Conservation (phyloP, 768 basidiomycete species). For the Kwoniella mangroviensis region DNA sequence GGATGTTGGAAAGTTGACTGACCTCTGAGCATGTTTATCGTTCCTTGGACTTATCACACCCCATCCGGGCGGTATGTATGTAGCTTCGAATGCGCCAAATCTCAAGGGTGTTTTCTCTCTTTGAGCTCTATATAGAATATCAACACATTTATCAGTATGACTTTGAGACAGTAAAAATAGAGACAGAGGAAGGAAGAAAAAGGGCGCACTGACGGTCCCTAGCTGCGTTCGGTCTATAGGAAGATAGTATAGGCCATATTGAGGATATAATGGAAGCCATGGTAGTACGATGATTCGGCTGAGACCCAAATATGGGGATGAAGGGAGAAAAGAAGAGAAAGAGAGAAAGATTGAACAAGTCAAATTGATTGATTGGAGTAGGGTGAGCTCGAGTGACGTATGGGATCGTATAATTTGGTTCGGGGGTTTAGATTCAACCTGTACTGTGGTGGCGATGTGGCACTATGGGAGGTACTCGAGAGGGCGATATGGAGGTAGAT, state of each 20-base stretch:
- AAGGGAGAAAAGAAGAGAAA: slow-evolving; percentile 2
- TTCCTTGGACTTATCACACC: slow-evolving; percentile 46
- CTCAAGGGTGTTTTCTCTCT: slow-evolving; percentile 35
- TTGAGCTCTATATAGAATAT: slow-evolving; percentile 25
- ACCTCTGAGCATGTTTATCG: slow-evolving; percentile 55
- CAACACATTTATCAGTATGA: slow-evolving; percentile 5
- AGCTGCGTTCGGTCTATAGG: slow-evolving; percentile 46
- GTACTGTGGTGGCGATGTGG: slow-evolving; percentile 23
- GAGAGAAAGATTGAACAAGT: slow-evolving; percentile 1
- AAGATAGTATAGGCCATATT: slow-evolving; percentile 45
- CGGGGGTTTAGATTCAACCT: slow-evolving; percentile 3
- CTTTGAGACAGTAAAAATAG: neutral
- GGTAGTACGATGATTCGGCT: neutral
- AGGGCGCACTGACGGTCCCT: slow-evolving; percentile 35
- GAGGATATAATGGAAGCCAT: slow-evolving; percentile 37
- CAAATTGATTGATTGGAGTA: neutral
- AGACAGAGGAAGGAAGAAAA: neutral
- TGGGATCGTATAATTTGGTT: slow-evolving; percentile 2
- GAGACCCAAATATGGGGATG: slow-evolving; percentile 9
- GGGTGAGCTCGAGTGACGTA: slow-evolving; percentile 13
- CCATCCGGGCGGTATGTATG: slow-evolving; percentile 45
- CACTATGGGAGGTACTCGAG: neutral
- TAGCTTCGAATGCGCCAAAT: slow-evolving; percentile 54
- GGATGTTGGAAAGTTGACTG: slow-evolving; percentile 21
- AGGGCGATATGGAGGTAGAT: neutral